Evolutionary conservation across 805 yeast genomes (phyloP), one percentile per base, ranked within the genome.

Genomic region (Metschnikowia cubensis): DNA sequence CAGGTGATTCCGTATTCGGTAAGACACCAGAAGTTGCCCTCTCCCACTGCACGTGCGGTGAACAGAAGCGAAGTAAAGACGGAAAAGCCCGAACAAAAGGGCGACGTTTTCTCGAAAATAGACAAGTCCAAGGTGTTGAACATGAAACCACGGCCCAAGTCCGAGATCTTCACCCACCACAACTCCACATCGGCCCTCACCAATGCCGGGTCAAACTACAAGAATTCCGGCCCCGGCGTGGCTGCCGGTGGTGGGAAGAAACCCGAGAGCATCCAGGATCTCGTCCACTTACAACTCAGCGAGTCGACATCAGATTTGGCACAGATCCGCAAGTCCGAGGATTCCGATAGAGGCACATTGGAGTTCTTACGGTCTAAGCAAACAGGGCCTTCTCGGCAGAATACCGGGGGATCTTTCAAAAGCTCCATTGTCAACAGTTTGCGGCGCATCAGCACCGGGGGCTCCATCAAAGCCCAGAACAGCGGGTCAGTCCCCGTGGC

Each of bases 101-200:
- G 54, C 4, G 81, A 75, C 54, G 79, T 78, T 17, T 76, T 76
- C 54, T 66, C 78, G 3, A 49, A 65, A 3, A 68, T 76, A 34
- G 79, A 76, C 48, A 73, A 66, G 55, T 56, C 74, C 6, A 72
- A 68, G 52, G 45, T 71, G 25, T 55, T 63, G 29, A 52, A 44
- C 18, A 53, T 54, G 50, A 41, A 32, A 21, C 48, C 52, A 3
- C 47, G 59, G 21, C 59, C 60, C 35, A 55, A 50, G 31, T 53
- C 57, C 20, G 59, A 51, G 22, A 35, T 55, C 3, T 53, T 37
- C 38, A 14, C 33, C 14, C 35, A 34, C 14, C 42, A 39, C 17
- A 33, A 13, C 10, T 39, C 42, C 20, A n/a, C 34, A 14, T 3
- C 42, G 29, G 6, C 42, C 11, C 17, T 15, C 8, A 5, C 21